A percentile compares a stretch with the other conserved stretches of the same genome.
Evolutionary conservation across 2,329 filamentous ascomycete species (phyloP).

Genomic region (Myriosclerotinia scirpicola): DNA sequence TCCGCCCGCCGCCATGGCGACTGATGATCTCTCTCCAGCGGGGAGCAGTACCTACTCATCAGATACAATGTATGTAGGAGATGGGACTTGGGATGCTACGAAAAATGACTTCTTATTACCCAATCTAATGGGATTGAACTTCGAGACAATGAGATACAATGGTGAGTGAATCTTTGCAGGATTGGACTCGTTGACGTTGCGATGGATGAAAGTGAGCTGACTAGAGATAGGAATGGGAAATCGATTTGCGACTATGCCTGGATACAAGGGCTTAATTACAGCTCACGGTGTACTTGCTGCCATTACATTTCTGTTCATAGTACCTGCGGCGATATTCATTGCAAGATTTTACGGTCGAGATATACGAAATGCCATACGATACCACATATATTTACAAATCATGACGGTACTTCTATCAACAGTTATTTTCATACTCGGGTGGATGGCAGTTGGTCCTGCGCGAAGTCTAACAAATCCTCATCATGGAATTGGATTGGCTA

Average conservation of each 20-base stretch:
- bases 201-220: conserved; percentile 14
- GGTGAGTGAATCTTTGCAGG: conserved; percentile 49
- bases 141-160: conserved; percentile 82
- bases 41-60: conserved; percentile 73
- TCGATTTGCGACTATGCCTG: conserved; percentile 65
- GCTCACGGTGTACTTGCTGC: conserved; percentile 72
- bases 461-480: conserved; percentile 78
- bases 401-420: conserved; percentile 67
- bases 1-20: conserved; percentile 38
- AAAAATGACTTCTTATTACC: conserved; percentile 78
- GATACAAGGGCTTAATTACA: conserved; percentile 69
- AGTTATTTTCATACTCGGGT: conserved; percentile 72
- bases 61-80: conserved; percentile 72
- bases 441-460: conserved; percentile 72
- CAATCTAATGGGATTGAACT: conserved; percentile 73
- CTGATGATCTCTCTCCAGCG: conserved; percentile 49
- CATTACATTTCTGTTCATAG: conserved; percentile 70
- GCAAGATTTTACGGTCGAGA: conserved; percentile 68
- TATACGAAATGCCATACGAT: conserved; percentile 60
- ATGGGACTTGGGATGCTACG: conserved; percentile 79
- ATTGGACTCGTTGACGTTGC: conserved; percentile 25
- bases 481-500: conserved; percentile 77
- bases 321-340: conserved; percentile 72
- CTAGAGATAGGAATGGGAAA: conserved; percentile 67
- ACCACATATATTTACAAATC: conserved; percentile 74